Evolutionary conservation across 2,329 filamentous ascomycete genomes (phyloP).

Genomic region (Hypoxylon sp.): DNA sequence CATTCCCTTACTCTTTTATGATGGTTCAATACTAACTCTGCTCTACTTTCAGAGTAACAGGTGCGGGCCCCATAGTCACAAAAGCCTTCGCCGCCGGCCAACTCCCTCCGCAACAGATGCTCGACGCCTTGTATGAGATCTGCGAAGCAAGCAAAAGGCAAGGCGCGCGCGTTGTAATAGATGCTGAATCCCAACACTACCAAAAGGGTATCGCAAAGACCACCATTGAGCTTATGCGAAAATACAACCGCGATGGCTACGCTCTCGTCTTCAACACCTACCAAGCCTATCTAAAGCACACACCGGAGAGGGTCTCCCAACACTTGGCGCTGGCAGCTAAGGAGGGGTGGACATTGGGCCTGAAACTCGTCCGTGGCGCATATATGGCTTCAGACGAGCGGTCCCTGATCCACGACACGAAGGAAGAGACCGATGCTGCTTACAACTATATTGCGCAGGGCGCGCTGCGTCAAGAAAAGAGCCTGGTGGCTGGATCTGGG

Average conservation of each 20-base stretch:
- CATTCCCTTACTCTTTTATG: neutral
- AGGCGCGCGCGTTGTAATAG: neutral
- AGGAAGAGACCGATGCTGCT: neutral
- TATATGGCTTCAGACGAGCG: neutral
- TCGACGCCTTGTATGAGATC: slow-evolving; percentile 1
- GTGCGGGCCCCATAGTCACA: neutral
- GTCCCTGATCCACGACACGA: slow-evolving; percentile 1
- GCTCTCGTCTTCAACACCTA: slow-evolving; percentile 5
- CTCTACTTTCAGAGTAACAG: neutral
- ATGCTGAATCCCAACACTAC: slow-evolving; percentile 2
- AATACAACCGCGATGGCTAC: slow-evolving; percentile 1
- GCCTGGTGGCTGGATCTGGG: neutral
- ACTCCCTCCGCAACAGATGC: neutral
- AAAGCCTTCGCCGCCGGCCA: neutral
- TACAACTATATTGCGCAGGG: slow-evolving; percentile 1
- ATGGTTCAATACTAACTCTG: neutral
- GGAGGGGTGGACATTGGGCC: neutral
- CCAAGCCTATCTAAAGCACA: slow-evolving; percentile 2
- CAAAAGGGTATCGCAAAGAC: slow-evolving; percentile 1
- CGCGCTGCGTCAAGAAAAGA: neutral
- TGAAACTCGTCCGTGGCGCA: slow-evolving; percentile 2
- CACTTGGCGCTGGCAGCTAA: neutral
- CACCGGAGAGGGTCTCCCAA: neutral
- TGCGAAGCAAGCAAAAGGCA: neutral
- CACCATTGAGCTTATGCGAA: neutral